These are phyloP conservation scores for Cryphonectria nitschkei DNA, from an alignment of 2,329 filamentous ascomycete genomes.

Conservation along the genomic window DNA sequence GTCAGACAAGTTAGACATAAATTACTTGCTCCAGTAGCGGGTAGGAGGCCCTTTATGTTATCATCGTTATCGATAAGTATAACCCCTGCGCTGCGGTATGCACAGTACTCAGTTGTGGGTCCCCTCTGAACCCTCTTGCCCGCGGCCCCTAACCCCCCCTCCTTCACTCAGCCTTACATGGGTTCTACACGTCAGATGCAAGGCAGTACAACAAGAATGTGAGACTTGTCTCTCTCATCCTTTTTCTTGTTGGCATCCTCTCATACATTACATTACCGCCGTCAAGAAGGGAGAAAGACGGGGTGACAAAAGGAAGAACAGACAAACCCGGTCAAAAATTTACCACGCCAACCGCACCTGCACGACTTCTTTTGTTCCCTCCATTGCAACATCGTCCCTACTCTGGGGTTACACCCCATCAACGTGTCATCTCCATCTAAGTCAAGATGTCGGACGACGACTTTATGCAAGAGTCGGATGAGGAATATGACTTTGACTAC, in stretches of 20 bases:
- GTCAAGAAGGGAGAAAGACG: not conserved
- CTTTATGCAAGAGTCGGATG: conserved; percentile 91
- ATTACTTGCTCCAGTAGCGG: too few species aligned
- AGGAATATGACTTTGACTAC: conserved; percentile 97
- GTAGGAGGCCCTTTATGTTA: not conserved
- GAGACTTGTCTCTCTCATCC: not conserved
- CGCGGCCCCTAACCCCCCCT: too few species aligned
- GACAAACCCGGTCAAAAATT: too few species aligned
- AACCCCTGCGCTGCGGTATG: too few species aligned
- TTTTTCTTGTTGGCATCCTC: not conserved
- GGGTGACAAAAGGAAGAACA: not conserved
- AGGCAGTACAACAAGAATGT: not conserved
- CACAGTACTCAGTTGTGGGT: not conserved
- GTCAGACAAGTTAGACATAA: not conserved
- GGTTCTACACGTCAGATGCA: conserved; percentile 2
- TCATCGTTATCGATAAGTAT: conserved; percentile 12
- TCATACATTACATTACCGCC: not conserved
- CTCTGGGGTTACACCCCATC: not conserved
- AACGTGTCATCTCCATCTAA: not conserved
- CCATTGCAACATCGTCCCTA: not conserved
- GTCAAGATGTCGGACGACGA: conserved; percentile 80
- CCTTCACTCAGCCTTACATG: not conserved
- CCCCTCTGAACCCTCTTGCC: not conserved
- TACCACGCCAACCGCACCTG: not conserved
- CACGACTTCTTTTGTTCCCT: not conserved